Conservation (phyloP, 2,329 filamentous ascomycete genomes). For the Cryoendolithus antarcticus region DNA sequence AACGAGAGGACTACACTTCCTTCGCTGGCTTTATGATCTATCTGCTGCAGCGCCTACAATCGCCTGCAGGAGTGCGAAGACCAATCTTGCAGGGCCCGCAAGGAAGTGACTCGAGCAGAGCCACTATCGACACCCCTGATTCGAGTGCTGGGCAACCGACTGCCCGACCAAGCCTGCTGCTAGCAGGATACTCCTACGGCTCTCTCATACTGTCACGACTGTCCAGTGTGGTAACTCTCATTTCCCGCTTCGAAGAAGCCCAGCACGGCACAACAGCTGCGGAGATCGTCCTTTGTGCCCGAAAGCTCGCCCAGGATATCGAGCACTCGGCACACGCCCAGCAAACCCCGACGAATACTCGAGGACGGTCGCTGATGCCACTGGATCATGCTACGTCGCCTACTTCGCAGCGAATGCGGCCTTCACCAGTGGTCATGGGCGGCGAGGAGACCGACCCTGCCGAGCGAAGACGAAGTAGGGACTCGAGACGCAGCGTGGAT, state of each 20-base stretch:
- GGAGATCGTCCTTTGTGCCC: conserved; percentile 59
- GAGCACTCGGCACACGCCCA: conserved; percentile 32
- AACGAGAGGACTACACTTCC: conserved; percentile 70
- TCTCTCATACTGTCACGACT: conserved; percentile 67
- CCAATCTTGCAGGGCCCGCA: background rate
- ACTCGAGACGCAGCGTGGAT: conserved; percentile 24
- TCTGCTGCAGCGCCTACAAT: conserved; percentile 50
- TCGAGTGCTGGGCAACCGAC: background rate
- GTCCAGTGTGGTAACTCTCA: conserved; percentile 45
- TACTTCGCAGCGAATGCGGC: conserved; percentile 3
- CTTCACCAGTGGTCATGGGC: conserved; percentile 24
- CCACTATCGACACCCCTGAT: conserved; percentile 1
- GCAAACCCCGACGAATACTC: conserved; percentile 18
- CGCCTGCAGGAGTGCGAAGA: background rate
- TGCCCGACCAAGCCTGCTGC: conserved; percentile 31
- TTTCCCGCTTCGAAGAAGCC: conserved; percentile 46
- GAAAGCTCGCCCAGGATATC: conserved; percentile 53
- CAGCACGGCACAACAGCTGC: conserved; percentile 45
- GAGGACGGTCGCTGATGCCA: conserved; percentile 18
- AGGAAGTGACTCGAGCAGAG: background rate
- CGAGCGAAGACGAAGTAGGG: conserved; percentile 29
- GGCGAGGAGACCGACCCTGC: conserved; percentile 35
- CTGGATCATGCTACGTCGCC: conserved; percentile 8
- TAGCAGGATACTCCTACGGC: conserved; percentile 85
- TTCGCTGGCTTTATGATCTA: conserved; percentile 67